phyloP scores from a whole-genome alignment of 2,329 filamentous ascomycete genomes.

The Phaeosphaeriaceae sp. region DNA sequence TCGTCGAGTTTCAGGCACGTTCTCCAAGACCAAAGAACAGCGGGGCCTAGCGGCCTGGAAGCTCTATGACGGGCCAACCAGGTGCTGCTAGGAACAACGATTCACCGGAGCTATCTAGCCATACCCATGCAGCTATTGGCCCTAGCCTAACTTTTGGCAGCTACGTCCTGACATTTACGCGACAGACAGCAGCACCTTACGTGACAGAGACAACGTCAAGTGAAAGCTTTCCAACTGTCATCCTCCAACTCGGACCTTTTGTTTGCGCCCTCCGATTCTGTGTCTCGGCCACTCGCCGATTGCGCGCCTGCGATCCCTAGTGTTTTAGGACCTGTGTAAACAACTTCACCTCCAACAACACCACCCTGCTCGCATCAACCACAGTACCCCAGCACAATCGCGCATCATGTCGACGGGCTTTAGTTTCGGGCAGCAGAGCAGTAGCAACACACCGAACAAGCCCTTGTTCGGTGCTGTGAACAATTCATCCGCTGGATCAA shows the following conservation, averaged over 20 bases:
- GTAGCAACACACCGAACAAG: conserved; percentile 35
- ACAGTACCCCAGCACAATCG: conserved; percentile 5
- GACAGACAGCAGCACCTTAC: conserved; percentile 6
- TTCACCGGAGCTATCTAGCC: conserved; percentile 25
- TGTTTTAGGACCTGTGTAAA: conserved; percentile 15
- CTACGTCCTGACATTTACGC: conserved; percentile 23
- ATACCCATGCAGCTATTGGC: conserved; percentile 23
- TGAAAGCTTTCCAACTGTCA: too few species aligned
- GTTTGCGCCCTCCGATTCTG: background rate
- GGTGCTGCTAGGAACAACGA: conserved; percentile 26
- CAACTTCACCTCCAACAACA: conserved; percentile 19
- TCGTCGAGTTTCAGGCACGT: conserved; percentile 28
- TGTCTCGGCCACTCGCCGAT: conserved; percentile 3
- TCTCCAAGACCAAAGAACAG: conserved; percentile 6
- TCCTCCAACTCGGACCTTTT: too few species aligned
- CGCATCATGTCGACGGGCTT: conserved; percentile 34
- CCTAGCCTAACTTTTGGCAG: conserved; percentile 32
- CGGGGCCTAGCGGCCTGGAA: conserved; percentile 21
- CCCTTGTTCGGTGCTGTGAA: conserved; percentile 37
- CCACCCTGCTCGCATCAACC: background rate
- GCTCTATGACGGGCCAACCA: conserved; percentile 9
- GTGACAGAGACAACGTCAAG: conserved; percentile 11
- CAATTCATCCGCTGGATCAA: conserved; percentile 30
- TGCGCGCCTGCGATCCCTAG: conserved; percentile 3
- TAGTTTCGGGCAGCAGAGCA: conserved; percentile 42